Base-by-base conservation (phyloP, 1,284 basidiomycete species). In the Ustilago shanxiensis region DNA sequence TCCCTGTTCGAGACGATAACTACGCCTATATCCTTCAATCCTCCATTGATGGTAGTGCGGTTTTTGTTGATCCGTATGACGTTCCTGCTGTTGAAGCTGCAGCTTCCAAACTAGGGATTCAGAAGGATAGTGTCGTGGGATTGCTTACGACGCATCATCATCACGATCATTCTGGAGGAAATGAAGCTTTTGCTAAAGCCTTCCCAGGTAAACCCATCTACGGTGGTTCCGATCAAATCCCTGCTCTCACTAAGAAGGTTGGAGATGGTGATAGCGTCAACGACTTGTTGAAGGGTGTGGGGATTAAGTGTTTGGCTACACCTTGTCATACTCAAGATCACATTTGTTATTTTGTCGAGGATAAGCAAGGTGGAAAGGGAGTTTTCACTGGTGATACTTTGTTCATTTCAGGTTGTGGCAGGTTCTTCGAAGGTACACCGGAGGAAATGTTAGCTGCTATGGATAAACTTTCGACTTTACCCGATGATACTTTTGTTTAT, bases 261-360 rank as follows among this genome's bases (percentile, higher is more conserved):
- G 90, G 49, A 8, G 74, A 86, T 55, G 77, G 77, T 1, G 77
- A 82, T 50, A 54, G 35, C 4, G 69, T 86, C 35, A 33, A 37
- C 4, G 62, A 82, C 24, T 74, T 66, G 44, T 56, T 69, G 39
- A 64, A 37, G 3, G 65, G 73, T 0, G 59, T 84, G 0, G 60
- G 70, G 16, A 80, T 86, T 26, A 79, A 65, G 11, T 77, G 73
- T 37, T 87, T 95, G 20, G 92, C 93, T 14, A 99, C 95, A 0
- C 96, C 95, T 0, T 97, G 95, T 87, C 96, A 98, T 86, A 98
- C 96, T 1, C 93, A 94, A 85, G 96, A 98, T 87, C 96, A 94
- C 47, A 95, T 96, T 83, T 96, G 93, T 87, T 98, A 92, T 88
- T 90, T 92, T 86, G 89, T 92, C 62, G 92, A 92, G 44, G 88